Conservation (phyloP, 2,329 filamentous ascomycete species). For the Clathrospora elynae region DNA sequence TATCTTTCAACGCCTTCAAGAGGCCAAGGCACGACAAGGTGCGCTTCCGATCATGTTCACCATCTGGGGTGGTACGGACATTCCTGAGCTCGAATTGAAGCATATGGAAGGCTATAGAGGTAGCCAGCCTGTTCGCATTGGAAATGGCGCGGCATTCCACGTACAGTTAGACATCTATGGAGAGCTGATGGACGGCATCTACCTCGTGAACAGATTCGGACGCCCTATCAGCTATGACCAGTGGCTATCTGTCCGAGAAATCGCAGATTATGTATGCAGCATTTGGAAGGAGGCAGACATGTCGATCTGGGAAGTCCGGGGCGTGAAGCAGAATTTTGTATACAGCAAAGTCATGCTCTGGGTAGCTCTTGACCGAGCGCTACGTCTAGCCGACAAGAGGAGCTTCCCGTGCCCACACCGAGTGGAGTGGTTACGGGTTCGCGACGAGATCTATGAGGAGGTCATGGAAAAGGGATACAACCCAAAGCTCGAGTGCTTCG, state of each 20-base stretch:
- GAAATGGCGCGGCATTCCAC: constrained; percentile 77
- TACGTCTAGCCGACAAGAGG: constrained; percentile 75
- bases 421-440: constrained; percentile 66
- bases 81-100: constrained; percentile 69
- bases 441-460: constrained; percentile 73
- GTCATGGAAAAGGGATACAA: constrained; percentile 83
- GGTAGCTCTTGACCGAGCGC: constrained; percentile 77
- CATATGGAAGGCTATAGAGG: constrained; percentile 75
- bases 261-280: constrained; percentile 71
- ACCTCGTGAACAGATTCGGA: constrained; percentile 79
- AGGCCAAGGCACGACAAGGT: constrained; percentile 64
- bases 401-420: constrained; percentile 76
- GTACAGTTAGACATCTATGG: constrained; percentile 81
- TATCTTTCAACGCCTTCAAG: constrained; percentile 71
- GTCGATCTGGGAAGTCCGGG: constrained; percentile 83
- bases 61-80: constrained; percentile 74
- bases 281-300: constrained; percentile 71
- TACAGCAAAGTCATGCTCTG: constrained; percentile 86
- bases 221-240: constrained; percentile 76
- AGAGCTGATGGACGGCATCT: constrained; percentile 77
- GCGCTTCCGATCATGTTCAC: constrained; percentile 77
- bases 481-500: constrained; percentile 68
- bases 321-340: constrained; percentile 75
- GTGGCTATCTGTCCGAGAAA: constrained; percentile 72
- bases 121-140: constrained; percentile 74